Evolutionary conservation across 225 moss, liverwort and hornwort species (phyloP).

Genomic region (Bryum argenteum): DNA sequence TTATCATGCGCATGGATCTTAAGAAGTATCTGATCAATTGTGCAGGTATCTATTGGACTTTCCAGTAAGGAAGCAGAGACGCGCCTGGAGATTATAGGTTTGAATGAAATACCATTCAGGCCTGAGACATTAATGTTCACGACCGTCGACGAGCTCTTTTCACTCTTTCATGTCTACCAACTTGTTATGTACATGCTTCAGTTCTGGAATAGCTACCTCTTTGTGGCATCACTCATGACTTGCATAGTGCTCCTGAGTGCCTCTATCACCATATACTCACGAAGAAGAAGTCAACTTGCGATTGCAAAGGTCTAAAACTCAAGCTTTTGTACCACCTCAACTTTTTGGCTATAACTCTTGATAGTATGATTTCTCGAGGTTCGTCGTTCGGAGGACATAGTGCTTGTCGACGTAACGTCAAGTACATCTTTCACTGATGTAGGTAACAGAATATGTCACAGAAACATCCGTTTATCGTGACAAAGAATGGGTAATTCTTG

Average conservation of each 20-base stretch:
- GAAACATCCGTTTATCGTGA: conserved; percentile 61
- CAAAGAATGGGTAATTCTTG: conserved; percentile 52
- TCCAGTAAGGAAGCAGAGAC: conserved; percentile 54
- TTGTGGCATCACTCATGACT: conserved; percentile 74
- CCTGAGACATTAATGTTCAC: conserved; percentile 60
- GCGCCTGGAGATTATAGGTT: conserved; percentile 65
- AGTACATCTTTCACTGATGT: conserved; percentile 22
- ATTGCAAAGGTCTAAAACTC: conserved; percentile 60
- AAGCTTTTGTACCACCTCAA: conserved; percentile 12
- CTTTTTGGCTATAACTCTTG: conserved; percentile 4
- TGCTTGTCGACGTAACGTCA: neutral
- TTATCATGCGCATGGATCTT: neutral
- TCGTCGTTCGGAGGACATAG: neutral
- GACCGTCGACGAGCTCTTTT: conserved; percentile 70
- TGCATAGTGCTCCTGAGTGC: conserved; percentile 73
- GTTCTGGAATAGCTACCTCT: conserved; percentile 85
- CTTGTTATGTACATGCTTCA: conserved; percentile 66
- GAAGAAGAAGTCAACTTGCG: conserved; percentile 60
- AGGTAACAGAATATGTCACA: conserved; percentile 71
- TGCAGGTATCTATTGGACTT: conserved; percentile 61
- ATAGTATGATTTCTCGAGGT: conserved; percentile 1
- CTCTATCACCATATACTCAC: conserved; percentile 69
- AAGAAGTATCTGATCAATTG: neutral
- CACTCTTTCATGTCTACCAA: conserved; percentile 83
- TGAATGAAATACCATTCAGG: conserved; percentile 81